phyloP scores from a whole-genome alignment of 2,329 filamentous ascomycete genomes.

The Fusarium sp. region DNA sequence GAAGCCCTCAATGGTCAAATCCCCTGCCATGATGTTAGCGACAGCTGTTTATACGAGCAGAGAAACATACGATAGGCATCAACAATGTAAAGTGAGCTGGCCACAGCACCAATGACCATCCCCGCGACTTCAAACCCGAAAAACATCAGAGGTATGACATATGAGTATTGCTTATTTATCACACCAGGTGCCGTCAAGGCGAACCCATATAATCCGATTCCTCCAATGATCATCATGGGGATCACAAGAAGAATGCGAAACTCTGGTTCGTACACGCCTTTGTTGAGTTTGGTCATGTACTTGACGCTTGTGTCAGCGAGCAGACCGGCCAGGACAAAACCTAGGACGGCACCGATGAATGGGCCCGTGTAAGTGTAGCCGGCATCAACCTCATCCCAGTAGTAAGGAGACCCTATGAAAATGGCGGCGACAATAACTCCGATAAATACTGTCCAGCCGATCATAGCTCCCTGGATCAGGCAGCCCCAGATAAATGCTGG shows the following conservation, averaged over 20 bases:
- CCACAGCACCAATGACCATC: slow-evolving; percentile 92
- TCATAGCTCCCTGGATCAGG: slow-evolving; percentile 87
- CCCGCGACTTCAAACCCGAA: slow-evolving; percentile 86
- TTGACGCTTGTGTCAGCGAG: slow-evolving; percentile 79
- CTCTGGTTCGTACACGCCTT: slow-evolving; percentile 89
- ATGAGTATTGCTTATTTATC: slow-evolving; percentile 67
- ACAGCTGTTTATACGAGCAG: background rate
- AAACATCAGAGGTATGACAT: slow-evolving; percentile 81
- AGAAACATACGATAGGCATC: slow-evolving; percentile 82
- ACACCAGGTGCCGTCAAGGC: slow-evolving; percentile 76
- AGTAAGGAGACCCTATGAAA: slow-evolving; percentile 83
- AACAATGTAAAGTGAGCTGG: slow-evolving; percentile 87
- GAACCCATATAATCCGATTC: slow-evolving; percentile 85
- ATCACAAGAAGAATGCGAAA: slow-evolving; percentile 86
- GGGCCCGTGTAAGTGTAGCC: slow-evolving; percentile 90
- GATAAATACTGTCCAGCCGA: slow-evolving; percentile 96
- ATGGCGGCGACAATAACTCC: slow-evolving; percentile 84
- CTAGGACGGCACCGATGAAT: slow-evolving; percentile 83
- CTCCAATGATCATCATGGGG: slow-evolving; percentile 81
- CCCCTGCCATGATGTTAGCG: slow-evolving; percentile 58
- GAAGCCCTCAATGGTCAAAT: slow-evolving; percentile 87
- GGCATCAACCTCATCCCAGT: slow-evolving; percentile 81
- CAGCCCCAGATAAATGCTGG: slow-evolving; percentile 84
- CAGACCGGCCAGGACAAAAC: slow-evolving; percentile 79
- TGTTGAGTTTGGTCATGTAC: slow-evolving; percentile 77